Percentiles rank a stretch among this genome's conserved stretches.
phyloP scores from a whole-genome alignment of 1,139 yeast genomes.

The Wickerhamomyces sp. region DNA sequence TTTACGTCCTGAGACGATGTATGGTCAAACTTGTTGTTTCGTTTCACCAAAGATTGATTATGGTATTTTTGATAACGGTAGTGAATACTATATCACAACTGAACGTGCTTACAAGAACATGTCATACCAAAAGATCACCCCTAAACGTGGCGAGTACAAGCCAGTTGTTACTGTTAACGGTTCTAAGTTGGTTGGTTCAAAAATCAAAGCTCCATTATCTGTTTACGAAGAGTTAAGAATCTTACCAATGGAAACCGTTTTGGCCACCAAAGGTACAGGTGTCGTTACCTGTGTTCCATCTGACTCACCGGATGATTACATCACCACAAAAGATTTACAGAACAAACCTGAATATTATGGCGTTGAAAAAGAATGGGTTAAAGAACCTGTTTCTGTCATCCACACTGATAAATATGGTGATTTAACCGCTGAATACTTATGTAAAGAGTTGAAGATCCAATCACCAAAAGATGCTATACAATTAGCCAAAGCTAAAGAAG shows the following conservation, averaged over 20 bases:
- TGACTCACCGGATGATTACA: constrained; percentile 95
- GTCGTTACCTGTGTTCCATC: constrained; percentile 98
- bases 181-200: constrained; percentile 73
- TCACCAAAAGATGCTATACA: constrained; percentile 90
- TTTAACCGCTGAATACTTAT: constrained; percentile 78
- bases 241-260: constrained; percentile 95
- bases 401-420: constrained; percentile 85
- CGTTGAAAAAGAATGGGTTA: constrained; percentile 84
- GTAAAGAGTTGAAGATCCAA: constrained; percentile 83
- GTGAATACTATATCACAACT: constrained; percentile 80
- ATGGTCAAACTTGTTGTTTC: constrained; percentile 97
- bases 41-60: constrained; percentile 92
- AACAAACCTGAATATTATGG: constrained; percentile 91
- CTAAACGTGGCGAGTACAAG: constrained; percentile 73
- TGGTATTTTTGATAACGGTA: constrained; percentile 88
- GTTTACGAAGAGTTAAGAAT: constrained; percentile 68
- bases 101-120: constrained; percentile 98
- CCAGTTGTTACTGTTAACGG: constrained; percentile 64
- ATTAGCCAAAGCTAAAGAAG: constrained; percentile 88
- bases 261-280: constrained; percentile 96
- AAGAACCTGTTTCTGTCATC: constrained; percentile 69
- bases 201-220: constrained; percentile 82
- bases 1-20: constrained; percentile 98
- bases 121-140: constrained; percentile 92
- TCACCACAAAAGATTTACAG: constrained; percentile 77